phyloP scores from a whole-genome alignment of 768 basidiomycete genomes.

The Exidia glandulosa region DNA sequence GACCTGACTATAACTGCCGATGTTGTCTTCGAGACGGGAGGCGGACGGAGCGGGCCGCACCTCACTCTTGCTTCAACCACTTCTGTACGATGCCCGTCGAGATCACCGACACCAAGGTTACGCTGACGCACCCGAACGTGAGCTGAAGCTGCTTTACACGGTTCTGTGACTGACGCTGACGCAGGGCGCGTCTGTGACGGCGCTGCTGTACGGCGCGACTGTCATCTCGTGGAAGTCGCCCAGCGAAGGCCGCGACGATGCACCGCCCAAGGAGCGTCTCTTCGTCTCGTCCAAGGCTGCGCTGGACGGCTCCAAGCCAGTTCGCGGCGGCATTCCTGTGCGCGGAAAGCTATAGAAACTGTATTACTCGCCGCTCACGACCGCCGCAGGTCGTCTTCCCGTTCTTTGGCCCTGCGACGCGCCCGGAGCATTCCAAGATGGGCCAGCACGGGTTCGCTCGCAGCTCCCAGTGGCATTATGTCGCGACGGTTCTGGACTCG shows the following conservation, averaged over 20 bases:
- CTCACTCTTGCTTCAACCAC: too few relatives aligned
- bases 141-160: too few relatives aligned
- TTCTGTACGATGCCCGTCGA: too few relatives aligned
- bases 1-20: too few relatives aligned
- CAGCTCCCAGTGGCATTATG: constrained; percentile 61
- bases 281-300: constrained; percentile 74
- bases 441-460: constrained; percentile 89
- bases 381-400: constrained; percentile 82
- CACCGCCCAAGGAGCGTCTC: constrained; percentile 47
- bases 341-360: too few relatives aligned
- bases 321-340: constrained; percentile 43
- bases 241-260: constrained; percentile 19
- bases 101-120: too few relatives aligned
- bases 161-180: too few relatives aligned
- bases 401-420: constrained; percentile 76
- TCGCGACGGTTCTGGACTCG: constrained; percentile 52
- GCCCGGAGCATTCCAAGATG: constrained; percentile 54
- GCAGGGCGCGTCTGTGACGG: constrained; percentile 54
- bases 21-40: too few relatives aligned
- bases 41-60: too few relatives aligned
- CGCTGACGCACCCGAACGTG: too few relatives aligned
- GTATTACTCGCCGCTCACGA: too few relatives aligned
- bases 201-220: constrained; percentile 76
- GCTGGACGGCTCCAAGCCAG: constrained; percentile 72
- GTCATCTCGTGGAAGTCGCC: constrained; percentile 75